Conservation (phyloP, 192 early-diverging fungal species). For the Podila verticillata region DNA sequence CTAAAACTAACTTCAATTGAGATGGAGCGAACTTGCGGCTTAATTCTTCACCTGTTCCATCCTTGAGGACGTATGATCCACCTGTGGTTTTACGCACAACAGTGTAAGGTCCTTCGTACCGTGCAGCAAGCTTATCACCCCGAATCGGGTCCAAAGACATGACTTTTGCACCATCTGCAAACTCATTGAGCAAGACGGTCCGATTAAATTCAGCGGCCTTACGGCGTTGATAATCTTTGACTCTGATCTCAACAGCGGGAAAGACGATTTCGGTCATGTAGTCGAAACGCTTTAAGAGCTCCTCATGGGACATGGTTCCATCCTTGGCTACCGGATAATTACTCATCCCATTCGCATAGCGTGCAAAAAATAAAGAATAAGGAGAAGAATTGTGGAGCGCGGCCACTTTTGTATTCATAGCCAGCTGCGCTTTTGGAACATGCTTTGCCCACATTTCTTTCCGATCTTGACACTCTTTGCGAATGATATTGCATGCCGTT, state of each 20-base stretch:
- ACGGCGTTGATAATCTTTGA: conserved; percentile 2
- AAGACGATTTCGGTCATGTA: conserved; percentile 25
- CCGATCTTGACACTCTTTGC: conserved; percentile 28
- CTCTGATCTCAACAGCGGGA: background rate
- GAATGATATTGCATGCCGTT: conserved; percentile 21
- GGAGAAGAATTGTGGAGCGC: conserved; percentile 38
- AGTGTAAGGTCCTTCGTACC: conserved; percentile 18
- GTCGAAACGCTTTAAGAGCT: background rate
- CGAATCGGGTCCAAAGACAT: conserved; percentile 13
- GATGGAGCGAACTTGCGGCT: background rate
- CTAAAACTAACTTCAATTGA: conserved; percentile 6
- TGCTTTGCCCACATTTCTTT: conserved; percentile 38
- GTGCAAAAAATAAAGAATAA: conserved; percentile 57
- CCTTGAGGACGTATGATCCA: conserved; percentile 14
- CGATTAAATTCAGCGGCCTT: background rate
- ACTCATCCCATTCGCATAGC: conserved; percentile 16
- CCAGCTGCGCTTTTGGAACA: conserved; percentile 48
- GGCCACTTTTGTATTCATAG: conserved; percentile 43
- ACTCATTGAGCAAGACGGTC: too few species aligned
- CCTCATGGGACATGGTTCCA: background rate
- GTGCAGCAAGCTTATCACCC: background rate
- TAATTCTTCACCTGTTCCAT: background rate
- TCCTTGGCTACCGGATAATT: conserved; percentile 3
- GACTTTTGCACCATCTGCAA: conserved; percentile 14
- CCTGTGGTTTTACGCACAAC: conserved; percentile 1